Evolutionary conservation across 2,329 filamentous ascomycete genomes (phyloP).

Genomic region (Fusarium napiforme): DNA sequence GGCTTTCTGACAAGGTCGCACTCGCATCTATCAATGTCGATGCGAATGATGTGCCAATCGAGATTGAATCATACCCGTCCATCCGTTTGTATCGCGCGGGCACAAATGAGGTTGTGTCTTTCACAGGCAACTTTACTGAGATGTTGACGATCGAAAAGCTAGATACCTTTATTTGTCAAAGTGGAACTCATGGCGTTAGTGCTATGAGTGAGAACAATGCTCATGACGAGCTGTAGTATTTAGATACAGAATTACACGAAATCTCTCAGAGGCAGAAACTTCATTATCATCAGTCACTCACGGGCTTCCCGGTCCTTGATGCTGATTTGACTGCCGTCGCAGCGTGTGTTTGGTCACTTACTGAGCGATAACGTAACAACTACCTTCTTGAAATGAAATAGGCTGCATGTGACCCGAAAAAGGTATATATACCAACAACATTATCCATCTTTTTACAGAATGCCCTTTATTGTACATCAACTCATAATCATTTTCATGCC

Average conservation of each 20-base stretch:
- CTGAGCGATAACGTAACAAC: no score
- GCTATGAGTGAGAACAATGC: background rate
- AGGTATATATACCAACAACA: no score
- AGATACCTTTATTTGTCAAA: background rate
- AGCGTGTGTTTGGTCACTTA: no score
- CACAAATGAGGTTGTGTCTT: background rate
- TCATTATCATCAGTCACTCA: no score
- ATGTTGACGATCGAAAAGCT: background rate
- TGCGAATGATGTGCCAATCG: background rate
- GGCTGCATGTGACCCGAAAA: no score
- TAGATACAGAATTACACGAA: background rate
- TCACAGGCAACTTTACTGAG: background rate
- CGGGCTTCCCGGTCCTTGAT: no score
- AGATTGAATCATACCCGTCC: conserved; percentile 4
- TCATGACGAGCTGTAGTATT: background rate
- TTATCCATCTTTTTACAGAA: no score
- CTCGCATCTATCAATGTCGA: background rate
- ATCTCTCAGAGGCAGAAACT: no score
- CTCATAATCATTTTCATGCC: no score
- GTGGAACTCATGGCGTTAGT: background rate
- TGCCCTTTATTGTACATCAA: no score
- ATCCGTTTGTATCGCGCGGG: background rate
- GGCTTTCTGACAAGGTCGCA: background rate
- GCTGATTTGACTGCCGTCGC: no score
- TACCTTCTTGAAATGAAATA: no score